These are phyloP conservation scores for Boechera divaricarpa DNA, from an alignment of 345 rosid genomes.

Conservation along the genomic window DNA sequence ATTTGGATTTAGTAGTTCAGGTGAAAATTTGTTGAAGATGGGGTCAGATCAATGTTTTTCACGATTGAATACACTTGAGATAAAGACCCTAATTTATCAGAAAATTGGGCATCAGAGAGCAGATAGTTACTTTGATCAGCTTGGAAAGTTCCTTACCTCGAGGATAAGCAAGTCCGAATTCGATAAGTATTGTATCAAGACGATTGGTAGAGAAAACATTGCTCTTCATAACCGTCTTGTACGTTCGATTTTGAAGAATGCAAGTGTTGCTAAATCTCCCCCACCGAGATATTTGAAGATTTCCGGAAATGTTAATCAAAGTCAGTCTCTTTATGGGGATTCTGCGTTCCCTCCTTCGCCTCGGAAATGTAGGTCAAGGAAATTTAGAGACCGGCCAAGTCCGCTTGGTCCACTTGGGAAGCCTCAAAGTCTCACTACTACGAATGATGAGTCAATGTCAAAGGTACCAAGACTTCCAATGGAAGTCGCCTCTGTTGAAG, in stretches of 20 bases:
- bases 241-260: conserved; percentile 74
- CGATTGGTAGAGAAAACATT: conserved; percentile 71
- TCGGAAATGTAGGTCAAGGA: conserved; percentile 72
- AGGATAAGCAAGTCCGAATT: conserved; percentile 70
- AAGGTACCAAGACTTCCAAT: conserved; percentile 65
- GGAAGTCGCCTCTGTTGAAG: conserved; percentile 81
- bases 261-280: conserved; percentile 58
- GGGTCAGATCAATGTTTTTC: conserved; percentile 31
- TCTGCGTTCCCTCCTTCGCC: conserved; percentile 70
- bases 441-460: conserved; percentile 57
- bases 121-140: conserved; percentile 71
- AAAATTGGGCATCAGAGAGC: conserved; percentile 78
- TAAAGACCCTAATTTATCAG: conserved; percentile 33
- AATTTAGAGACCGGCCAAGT: conserved; percentile 77
- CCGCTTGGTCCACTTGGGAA: conserved; percentile 84
- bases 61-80: conserved; percentile 26
- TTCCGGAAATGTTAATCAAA: conserved; percentile 35
- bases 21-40: conserved; percentile 35
- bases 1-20: conserved; percentile 23
- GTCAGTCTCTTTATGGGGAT: conserved; percentile 46
- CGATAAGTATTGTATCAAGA: conserved; percentile 62
- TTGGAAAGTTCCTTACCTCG: conserved; percentile 61
- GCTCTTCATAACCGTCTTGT: conserved; percentile 75
- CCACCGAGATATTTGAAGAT: conserved; percentile 52
- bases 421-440: conserved; percentile 63